Base-by-base conservation (phyloP, 345 rosid species). In the Eucalyptus pauciflora region DNA sequence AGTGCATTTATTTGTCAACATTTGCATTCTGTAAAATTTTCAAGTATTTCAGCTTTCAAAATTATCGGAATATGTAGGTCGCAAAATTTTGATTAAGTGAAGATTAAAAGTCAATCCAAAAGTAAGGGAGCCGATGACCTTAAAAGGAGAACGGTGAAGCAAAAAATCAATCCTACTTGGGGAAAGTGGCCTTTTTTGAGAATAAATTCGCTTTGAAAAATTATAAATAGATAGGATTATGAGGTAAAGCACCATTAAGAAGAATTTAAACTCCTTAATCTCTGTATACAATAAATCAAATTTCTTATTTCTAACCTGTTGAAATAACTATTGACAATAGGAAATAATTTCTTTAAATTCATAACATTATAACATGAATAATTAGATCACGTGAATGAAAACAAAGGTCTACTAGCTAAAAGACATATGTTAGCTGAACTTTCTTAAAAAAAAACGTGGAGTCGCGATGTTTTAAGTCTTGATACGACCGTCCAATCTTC, bases 321-420 rank as follows among this genome's bases (percentile, higher is more conserved):
- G 31, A 29, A 62, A 29, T 29, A 62, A 62, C 7, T 6, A 62
- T 62, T 29, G 33, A 62, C 16, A 71, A 17, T 33, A 33, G 45
- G 24, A 71, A 37, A 71, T 3, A 33, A 71, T 37, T 10, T 18
- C 25, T 69, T 16, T 20, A 69, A 33, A 33, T 18, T 5, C 43
- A 37, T 5, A 12, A 6, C 22, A 18, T 2, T 11, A 20, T 71
- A 37, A 71, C 7, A 9, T 5, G 83, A 71, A 18, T 7, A 4
- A 12, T 71, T 10, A 10, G 14, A 10, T 18, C 0, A 10, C 2
- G 1, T 2, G 1, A 37, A 24, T 7, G 4, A 71, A 71, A 71
- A 37, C 24, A 37, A 13, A 76, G 5, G 27, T 2, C 27, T 41
- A 3, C 43, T 3, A 20, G 13, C 0, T 0, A 76, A 76, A 41